These are phyloP conservation scores for Hanseniaspora taiwanica DNA, from an alignment of 805 yeast species.

Conservation along the genomic window DNA sequence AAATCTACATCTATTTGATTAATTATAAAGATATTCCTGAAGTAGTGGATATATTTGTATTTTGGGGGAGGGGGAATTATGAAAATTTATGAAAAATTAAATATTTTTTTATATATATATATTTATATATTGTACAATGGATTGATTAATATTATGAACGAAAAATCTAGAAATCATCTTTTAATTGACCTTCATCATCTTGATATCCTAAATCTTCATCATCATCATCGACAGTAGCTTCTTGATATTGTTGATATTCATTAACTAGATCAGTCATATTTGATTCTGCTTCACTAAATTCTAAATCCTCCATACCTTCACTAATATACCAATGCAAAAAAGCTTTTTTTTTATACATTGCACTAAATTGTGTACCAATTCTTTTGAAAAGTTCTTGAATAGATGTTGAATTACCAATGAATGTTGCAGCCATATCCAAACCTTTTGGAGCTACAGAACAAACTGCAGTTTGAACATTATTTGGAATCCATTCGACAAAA, in stretches of 20 bases:
- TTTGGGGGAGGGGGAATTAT: no score
- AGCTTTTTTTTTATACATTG: conserved; percentile 88
- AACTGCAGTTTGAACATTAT: conserved; percentile 86
- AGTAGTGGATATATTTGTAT: no score
- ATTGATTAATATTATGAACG: background rate
- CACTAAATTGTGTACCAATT: conserved; percentile 78
- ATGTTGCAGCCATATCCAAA: conserved; percentile 81
- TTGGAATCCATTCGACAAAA: conserved; percentile 94
- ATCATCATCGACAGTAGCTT: conserved; percentile 62
- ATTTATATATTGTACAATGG: background rate
- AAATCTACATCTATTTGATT: no score
- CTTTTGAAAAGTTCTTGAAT: conserved; percentile 85
- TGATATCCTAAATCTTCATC: conserved; percentile 29
- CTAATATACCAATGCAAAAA: conserved; percentile 93
- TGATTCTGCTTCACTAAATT: conserved; percentile 87
- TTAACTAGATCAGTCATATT: conserved; percentile 79
- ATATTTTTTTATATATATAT: no score
- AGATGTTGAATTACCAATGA: conserved; percentile 86
- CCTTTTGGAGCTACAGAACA: conserved; percentile 84
- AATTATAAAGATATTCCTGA: no score
- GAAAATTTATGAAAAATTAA: no score
- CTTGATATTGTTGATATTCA: conserved; percentile 90
- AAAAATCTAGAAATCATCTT: background rate
- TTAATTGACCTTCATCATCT: conserved; percentile 1
- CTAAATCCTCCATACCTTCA: conserved; percentile 95